Evolutionary conservation across 208 protist species (phyloP), one percentile per base, ranked within the genome.

Genomic region (Trypanosomatidae sp.): DNA sequence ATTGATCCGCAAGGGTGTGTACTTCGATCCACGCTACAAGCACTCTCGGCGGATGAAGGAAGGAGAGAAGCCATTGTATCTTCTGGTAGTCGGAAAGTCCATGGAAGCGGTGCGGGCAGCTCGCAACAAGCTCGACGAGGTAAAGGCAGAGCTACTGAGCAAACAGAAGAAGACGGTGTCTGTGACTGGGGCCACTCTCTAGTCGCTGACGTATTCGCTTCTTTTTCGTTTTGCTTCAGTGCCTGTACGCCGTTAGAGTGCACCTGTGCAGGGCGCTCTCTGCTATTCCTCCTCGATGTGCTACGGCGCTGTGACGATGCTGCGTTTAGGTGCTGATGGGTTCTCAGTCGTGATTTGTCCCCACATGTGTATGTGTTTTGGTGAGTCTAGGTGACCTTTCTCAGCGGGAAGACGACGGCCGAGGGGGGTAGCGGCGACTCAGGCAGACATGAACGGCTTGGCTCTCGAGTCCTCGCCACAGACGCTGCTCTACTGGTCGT

Each of bases 1-100:
- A 13, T 91, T 97, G 52, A 73, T 95, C 33, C 85, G 85, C 55
- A 97, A 97, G 76, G 92, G 92, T 47, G 81, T 94, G n/a, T 97
- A 85, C 78, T 93, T 89, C 73, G 92, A 95, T 56, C 79, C 77
- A 10, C 80, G 80, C 49, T 88, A 88, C 73, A 92, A 93, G 69
- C 86, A 92, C 74, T 89, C 87, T 39, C 83, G 90, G 44, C 67
- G 73, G 19, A 82, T 97, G 60, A 93, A 91, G 76, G 92, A 97
- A 25, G 87, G 89, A 1, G 88, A 95, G 69, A 69, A 80, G 53
- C 88, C 90, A 46, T 78, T 97, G n/a, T 95, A 95, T 69, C 62
- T 97, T 30, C 74, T 93, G 5, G 81, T 97, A 30, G 85, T 93
- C 60, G 92, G 90, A 1, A 83, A 86, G 62, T 89, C 87, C 2